Base-by-base conservation (phyloP, 805 yeast genomes). In the Candida quercuum region DNA sequence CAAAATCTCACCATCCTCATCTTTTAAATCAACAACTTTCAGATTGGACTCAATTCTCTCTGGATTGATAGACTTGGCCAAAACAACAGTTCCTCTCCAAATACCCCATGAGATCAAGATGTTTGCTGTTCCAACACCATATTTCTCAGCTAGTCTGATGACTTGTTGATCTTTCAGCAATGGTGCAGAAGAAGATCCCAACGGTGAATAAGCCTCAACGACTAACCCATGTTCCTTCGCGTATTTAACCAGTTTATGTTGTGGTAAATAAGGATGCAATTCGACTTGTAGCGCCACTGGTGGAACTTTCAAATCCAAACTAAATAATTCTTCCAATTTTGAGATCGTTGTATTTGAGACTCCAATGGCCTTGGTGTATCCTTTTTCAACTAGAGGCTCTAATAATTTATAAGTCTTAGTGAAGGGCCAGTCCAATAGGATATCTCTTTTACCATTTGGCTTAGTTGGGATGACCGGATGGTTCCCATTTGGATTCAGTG, bases 211-310 rank as follows among this genome's bases (percentile, higher is more conserved):
- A n/a, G 93, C 93, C 58, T 80, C 81, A 37, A 81, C 53, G 20
- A 66, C 53, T 43, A 80, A 78, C 44, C 67, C 73, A 45, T 82
- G 64, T 29, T 59, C 50, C 38, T 66, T 61, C 57, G 77, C 67
- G 59, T 54, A 80, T 23, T 72, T 69, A 31, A 70, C 51, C 42
- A 84, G 63, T 48, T 77, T 76, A 12, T 57, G 62, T 57, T 83
- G 88, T 28, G 86, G 85, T 45, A 82, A 66, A 43, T 70, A 70
- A 32, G 89, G 87, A 59, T 86, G 94, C 27, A 77, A 63, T 64
- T 86, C 95, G 41, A 84, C 70, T 66, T 86, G 95, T 61, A 80
- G 76, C 28, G 70, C 76, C 10, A 74, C 86, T 4, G 95, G 95
- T 23, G 67, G 70, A 35, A 74, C 57, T 27, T 62, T 71, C 41